These are phyloP conservation scores for Aquilaria malaccensis DNA, from an alignment of 345 rosid genomes.

Conservation along the genomic window DNA sequence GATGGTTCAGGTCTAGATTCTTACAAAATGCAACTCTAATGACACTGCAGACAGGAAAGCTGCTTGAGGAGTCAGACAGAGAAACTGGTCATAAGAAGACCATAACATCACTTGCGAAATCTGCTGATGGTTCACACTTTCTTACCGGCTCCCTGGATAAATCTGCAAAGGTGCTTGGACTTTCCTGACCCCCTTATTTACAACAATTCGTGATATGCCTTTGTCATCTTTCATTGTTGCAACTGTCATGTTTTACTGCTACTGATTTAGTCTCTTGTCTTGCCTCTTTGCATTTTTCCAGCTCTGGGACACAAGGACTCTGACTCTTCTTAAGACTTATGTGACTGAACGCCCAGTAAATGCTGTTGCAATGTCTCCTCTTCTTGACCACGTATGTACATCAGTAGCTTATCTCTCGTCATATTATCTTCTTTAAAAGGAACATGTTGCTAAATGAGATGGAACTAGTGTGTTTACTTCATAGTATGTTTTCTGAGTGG, in stretches of 20 bases:
- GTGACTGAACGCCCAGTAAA: constrained; percentile 87
- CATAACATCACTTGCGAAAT: constrained; percentile 71
- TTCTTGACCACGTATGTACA: constrained; percentile 77
- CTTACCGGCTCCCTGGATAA: constrained; percentile 88
- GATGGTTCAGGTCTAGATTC: too few species aligned
- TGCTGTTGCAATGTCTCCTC: constrained; percentile 96
- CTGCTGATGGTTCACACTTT: constrained; percentile 82
- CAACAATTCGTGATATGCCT: background rate
- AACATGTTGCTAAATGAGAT: background rate
- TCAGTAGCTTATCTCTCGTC: background rate
- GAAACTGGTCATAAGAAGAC: constrained; percentile 84
- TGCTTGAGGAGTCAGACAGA: constrained; percentile 57
- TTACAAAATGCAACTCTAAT: too few species aligned
- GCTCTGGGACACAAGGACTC: constrained; percentile 88
- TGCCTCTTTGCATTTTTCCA: constrained; percentile 18
- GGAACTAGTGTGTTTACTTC: background rate
- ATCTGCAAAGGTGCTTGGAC: constrained; percentile 71
- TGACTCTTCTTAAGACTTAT: constrained; percentile 88
- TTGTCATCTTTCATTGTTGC: background rate
- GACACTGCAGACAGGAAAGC: constrained; percentile 67
- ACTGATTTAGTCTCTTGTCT: background rate
- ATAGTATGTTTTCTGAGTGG: background rate
- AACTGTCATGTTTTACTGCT: background rate
- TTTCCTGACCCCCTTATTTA: background rate
- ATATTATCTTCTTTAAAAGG: background rate